These are phyloP conservation scores for Xerocomus potaroensis DNA, from an alignment of 768 basidiomycete genomes.

Conservation along the genomic window DNA sequence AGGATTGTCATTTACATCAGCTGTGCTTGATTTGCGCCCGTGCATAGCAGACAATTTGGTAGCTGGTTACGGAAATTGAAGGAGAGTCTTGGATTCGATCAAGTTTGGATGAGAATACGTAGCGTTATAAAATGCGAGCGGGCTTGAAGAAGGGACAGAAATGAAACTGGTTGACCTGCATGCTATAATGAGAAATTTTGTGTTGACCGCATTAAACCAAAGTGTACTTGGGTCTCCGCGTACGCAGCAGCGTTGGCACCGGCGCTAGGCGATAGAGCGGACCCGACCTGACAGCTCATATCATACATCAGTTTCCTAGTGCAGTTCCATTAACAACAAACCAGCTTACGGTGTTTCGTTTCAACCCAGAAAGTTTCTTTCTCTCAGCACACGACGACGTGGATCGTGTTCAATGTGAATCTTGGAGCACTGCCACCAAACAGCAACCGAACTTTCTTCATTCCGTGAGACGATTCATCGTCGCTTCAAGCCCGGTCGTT, in stretches of 20 bases:
- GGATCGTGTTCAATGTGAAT: too few relatives aligned
- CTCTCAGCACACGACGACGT: too few relatives aligned
- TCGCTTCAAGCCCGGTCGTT: too few relatives aligned
- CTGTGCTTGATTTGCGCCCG: slow-evolving; percentile 44
- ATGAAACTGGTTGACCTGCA: background rate
- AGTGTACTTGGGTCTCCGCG: slow-evolving; percentile 1
- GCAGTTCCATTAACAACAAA: too few relatives aligned
- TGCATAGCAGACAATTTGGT: slow-evolving; percentile 28
- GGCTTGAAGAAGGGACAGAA: background rate
- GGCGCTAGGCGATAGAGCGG: slow-evolving; percentile 11
- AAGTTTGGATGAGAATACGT: background rate
- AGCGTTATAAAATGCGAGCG: background rate
- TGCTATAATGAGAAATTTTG: slow-evolving; percentile 2
- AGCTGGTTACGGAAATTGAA: background rate
- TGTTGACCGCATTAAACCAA: background rate
- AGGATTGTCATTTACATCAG: slow-evolving; percentile 30
- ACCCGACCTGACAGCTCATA: slow-evolving; percentile 6
- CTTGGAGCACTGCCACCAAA: too few relatives aligned
- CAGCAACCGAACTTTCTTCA: too few relatives aligned
- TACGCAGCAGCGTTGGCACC: background rate
- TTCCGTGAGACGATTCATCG: too few relatives aligned
- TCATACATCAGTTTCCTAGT: too few relatives aligned
- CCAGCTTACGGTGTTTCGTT: slow-evolving; percentile 2
- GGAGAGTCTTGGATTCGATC: background rate
- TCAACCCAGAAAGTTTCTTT: too few relatives aligned